Percentiles rank a stretch among this genome's conserved stretches.
These are phyloP conservation scores for Tolypocladium guangdongense DNA, from an alignment of 2,329 filamentous ascomycete species.

Conservation along the genomic window DNA sequence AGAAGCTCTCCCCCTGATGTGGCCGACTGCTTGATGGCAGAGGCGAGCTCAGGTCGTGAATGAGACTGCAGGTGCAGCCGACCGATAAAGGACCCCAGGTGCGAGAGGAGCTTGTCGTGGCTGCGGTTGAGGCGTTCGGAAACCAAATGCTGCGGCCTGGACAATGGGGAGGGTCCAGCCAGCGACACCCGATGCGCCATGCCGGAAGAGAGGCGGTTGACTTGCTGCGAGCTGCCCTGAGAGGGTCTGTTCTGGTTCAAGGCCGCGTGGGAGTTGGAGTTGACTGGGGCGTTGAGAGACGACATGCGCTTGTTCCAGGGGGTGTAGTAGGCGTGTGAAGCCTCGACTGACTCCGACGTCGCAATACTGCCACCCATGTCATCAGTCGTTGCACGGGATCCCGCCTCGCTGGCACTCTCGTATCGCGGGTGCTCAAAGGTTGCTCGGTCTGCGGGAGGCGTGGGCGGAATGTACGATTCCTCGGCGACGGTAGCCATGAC, in stretches of 20 bases:
- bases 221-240: slow-evolving; percentile 23
- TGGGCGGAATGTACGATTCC: slow-evolving; percentile 48
- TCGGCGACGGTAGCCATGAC: slow-evolving; percentile 49
- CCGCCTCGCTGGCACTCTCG: slow-evolving; percentile 24
- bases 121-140: slow-evolving; percentile 70
- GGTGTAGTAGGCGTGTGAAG: slow-evolving; percentile 20
- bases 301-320: slow-evolving; percentile 36
- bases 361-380: slow-evolving; percentile 22
- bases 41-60: slow-evolving; percentile 70
- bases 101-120: slow-evolving; percentile 82
- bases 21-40: slow-evolving; percentile 75
- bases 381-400: slow-evolving; percentile 24
- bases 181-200: slow-evolving; percentile 69
- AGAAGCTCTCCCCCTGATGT: slow-evolving; percentile 71
- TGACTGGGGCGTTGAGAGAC: slow-evolving; percentile 25
- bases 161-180: slow-evolving; percentile 52
- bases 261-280: slow-evolving; percentile 13
- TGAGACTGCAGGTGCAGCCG: slow-evolving; percentile 84
- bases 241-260: slow-evolving; percentile 23
- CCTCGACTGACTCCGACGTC: slow-evolving; percentile 24
- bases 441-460: slow-evolving; percentile 49
- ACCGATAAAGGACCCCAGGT: slow-evolving; percentile 88
- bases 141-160: slow-evolving; percentile 61
- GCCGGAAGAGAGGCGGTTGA: slow-evolving; percentile 39
- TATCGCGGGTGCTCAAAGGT: slow-evolving; percentile 31